phyloP scores from a whole-genome alignment of 2,329 filamentous ascomycete genomes.

The Claviceps paspali region DNA sequence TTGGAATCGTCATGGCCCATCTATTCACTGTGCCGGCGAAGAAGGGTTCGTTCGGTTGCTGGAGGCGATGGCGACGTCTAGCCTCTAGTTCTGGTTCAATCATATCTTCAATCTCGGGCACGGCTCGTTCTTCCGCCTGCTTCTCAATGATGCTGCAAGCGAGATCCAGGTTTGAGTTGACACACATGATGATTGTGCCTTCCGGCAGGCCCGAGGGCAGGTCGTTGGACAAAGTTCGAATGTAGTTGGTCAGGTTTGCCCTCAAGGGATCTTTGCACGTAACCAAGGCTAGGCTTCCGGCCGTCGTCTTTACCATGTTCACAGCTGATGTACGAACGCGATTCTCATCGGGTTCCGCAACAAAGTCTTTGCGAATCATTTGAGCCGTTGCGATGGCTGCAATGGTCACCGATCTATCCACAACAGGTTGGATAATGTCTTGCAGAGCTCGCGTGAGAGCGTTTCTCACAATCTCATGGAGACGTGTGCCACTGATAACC shows the following conservation, averaged over 20 bases:
- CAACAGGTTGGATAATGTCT: constrained; percentile 94
- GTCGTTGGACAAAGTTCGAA: constrained; percentile 53
- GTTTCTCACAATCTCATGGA: constrained; percentile 64
- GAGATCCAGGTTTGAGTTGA: constrained; percentile 90
- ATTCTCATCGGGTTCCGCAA: constrained; percentile 79
- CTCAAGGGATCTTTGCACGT: constrained; percentile 94
- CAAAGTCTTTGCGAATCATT: constrained; percentile 92
- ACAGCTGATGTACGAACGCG: constrained; percentile 74
- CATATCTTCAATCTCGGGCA: constrained; percentile 90
- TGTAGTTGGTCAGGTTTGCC: constrained; percentile 95
- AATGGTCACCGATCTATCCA: constrained; percentile 94
- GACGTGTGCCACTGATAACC: constrained; percentile 53
- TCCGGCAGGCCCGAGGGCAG: constrained; percentile 77
- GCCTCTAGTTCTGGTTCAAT: constrained; percentile 68
- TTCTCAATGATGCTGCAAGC: constrained; percentile 91
- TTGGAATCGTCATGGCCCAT: constrained; percentile 87
- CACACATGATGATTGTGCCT: constrained; percentile 93
- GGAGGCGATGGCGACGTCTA: constrained; percentile 58
- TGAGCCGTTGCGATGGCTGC: constrained; percentile 93
- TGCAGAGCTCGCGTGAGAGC: constrained; percentile 82
- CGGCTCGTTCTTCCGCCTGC: constrained; percentile 81
- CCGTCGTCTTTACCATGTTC: constrained; percentile 88
- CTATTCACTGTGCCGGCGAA: constrained; percentile 68
- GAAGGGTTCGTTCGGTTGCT: constrained; percentile 70
- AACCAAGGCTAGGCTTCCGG: constrained; percentile 87